Conservation (phyloP, 495 filamentous ascomycete genomes). For the Hyaloscypha hepaticicola region DNA sequence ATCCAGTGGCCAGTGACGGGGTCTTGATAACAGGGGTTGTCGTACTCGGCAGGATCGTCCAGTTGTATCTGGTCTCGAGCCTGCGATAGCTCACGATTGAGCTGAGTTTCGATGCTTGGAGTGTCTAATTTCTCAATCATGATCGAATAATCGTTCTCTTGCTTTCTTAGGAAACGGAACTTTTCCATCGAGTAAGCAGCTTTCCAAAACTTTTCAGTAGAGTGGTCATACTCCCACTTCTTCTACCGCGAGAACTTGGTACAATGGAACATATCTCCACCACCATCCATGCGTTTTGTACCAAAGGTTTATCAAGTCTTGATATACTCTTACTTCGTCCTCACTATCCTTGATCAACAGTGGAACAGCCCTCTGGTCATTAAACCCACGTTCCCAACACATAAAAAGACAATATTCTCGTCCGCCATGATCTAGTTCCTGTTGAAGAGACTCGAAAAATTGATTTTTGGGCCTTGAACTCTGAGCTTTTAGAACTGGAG, state of each 20-base stretch:
- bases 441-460: neutral
- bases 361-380: conserved; percentile 4
- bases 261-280: conserved; percentile 1
- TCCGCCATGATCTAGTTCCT: neutral
- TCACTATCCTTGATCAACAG: neutral
- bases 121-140: neutral
- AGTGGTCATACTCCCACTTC: neutral
- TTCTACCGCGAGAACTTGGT: neutral
- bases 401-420: neutral
- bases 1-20: neutral
- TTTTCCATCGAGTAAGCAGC: neutral
- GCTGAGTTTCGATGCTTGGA: neutral
- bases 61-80: neutral
- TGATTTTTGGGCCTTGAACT: neutral
- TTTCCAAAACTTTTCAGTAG: neutral
- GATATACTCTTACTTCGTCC: neutral
- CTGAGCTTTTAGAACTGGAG: no score
- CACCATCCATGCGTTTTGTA: neutral
- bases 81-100: neutral
- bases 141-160: neutral
- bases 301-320: neutral
- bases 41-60: neutral
- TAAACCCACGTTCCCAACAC: neutral
- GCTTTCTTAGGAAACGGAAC: neutral
- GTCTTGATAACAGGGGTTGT: neutral